Conservation (phyloP, 306 rosid genomes). For the Calophaca sinica region DNA sequence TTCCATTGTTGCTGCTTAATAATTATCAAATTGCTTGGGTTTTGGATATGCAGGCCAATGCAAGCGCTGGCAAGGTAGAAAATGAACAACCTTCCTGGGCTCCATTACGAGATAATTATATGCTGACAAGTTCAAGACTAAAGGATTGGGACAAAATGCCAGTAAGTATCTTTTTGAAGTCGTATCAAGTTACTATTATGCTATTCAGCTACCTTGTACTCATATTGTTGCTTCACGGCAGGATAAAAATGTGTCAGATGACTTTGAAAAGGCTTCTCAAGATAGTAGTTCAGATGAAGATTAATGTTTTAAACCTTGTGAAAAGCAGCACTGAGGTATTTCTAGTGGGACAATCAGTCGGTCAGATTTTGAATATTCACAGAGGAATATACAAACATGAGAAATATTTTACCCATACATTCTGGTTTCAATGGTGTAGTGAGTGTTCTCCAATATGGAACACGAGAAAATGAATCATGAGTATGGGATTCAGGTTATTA, state of each 20-base stretch:
- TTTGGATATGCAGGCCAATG: slow-evolving; percentile 54
- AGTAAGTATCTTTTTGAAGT: slow-evolving; percentile 51
- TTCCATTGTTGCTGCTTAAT: slow-evolving; percentile 2
- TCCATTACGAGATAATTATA: slow-evolving; percentile 89
- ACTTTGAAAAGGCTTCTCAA: slow-evolving; percentile 59
- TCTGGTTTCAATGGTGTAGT: neutral
- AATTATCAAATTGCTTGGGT: slow-evolving; percentile 4
- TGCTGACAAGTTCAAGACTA: slow-evolving; percentile 83
- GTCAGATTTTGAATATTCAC: slow-evolving; percentile 12
- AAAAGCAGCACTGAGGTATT: slow-evolving; percentile 10
- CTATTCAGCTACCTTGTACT: slow-evolving; percentile 17
- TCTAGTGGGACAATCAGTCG: neutral
- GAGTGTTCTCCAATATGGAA: neutral
- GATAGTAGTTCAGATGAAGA: slow-evolving; percentile 79
- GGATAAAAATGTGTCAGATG: slow-evolving; percentile 64
- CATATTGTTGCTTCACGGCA: slow-evolving; percentile 41
- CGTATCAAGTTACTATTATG: neutral
- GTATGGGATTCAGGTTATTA: neutral
- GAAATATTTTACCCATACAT: neutral
- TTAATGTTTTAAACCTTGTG: slow-evolving; percentile 37
- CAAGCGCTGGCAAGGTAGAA: slow-evolving; percentile 52
- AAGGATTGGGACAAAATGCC: slow-evolving; percentile 91
- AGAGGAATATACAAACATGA: neutral
- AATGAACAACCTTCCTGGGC: slow-evolving; percentile 90
- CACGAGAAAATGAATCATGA: neutral